Evolutionary conservation across 1,284 basidiomycete genomes (phyloP), one percentile per base, ranked within the genome.

Genomic region (Pseudozyma pruni): DNA sequence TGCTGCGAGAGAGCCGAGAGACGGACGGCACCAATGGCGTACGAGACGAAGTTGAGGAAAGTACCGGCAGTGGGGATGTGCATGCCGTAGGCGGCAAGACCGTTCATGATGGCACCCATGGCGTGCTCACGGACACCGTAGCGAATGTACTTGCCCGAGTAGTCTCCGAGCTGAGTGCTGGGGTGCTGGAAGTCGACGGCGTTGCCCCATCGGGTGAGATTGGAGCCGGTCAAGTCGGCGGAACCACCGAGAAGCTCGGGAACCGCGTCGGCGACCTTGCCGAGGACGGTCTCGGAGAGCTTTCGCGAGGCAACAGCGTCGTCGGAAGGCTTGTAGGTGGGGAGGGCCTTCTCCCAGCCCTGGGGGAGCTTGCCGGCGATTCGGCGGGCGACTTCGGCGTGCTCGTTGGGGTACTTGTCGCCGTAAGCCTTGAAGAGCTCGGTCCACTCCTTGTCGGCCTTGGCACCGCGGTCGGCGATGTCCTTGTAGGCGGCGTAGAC

Each of bases 91-190:
- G 92, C 93, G 72, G 86, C 84, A 67, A 95, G 83, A 84, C 93
- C 93, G 84, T 95, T 95, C 79, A 90, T 92, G 81, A 96, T 93
- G 67, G 94, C 94, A 80, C 90, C 92, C 94, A 97, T 97, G 78
- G 87, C 94, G 84, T 97, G 94, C 85, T 97, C 94, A 85, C 94
- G 92, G 60, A 97, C 93, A 89, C 94, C 94, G 85, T 91, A 97
- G 57, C 93, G 91, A 83, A 97, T 89, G 84, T 97, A 96, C 51
- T 90, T 91, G 61, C 94, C 94, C 62, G 88, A 85, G 84, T 93
- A 96, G 72, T 84, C 86, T 64, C 94, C 94, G 50, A 96, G 87
- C 40, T 91, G 93, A 84, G 87, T 90, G 61, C 39, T 50, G 19
- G 91, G 90, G 54, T 89, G 90, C 85, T 97, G 94, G 90, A 97